Percentiles rank a stretch among this genome's conserved stretches.
Evolutionary conservation across 805 yeast species (phyloP).

Genomic region (Wickerhamiella kazuoi): DNA sequence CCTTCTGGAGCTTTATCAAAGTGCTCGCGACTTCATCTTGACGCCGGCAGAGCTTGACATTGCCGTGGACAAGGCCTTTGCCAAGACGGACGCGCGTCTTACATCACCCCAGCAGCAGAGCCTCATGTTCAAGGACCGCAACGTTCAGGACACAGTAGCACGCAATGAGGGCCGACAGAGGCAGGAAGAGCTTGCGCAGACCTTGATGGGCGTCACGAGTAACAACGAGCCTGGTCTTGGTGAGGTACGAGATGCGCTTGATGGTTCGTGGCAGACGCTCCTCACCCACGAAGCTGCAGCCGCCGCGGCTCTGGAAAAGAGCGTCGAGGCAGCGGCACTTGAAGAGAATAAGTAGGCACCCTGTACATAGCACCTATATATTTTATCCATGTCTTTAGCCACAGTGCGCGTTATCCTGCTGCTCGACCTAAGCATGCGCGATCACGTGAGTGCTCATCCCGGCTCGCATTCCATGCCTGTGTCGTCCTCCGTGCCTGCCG

Average conservation of each 20-base stretch:
- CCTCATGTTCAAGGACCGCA: neutral
- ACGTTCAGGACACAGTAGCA: neutral
- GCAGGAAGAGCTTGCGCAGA: neutral
- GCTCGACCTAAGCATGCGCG: too few species aligned
- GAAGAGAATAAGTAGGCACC: too few species aligned
- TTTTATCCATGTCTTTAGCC: too few species aligned
- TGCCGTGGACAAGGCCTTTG: conserved; percentile 27
- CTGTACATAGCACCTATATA: too few species aligned
- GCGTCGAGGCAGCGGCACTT: too few species aligned
- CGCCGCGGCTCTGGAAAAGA: neutral
- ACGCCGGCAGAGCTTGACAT: conserved; percentile 47
- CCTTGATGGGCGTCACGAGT: neutral
- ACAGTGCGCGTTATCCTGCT: too few species aligned
- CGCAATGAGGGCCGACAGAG: neutral
- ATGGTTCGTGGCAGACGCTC: neutral
- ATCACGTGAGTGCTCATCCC: too few species aligned
- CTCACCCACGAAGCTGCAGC: neutral
- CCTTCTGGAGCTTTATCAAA: conserved; percentile 55
- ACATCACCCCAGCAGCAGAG: neutral
- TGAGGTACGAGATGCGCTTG: neutral
- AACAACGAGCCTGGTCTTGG: neutral
- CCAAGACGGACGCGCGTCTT: neutral
- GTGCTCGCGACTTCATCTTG: conserved; percentile 49
- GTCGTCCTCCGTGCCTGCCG: too few species aligned
- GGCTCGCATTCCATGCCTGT: too few species aligned